These are phyloP conservation scores for Priceomyces fermenticarens DNA, from an alignment of 805 yeast genomes.

Conservation along the genomic window DNA sequence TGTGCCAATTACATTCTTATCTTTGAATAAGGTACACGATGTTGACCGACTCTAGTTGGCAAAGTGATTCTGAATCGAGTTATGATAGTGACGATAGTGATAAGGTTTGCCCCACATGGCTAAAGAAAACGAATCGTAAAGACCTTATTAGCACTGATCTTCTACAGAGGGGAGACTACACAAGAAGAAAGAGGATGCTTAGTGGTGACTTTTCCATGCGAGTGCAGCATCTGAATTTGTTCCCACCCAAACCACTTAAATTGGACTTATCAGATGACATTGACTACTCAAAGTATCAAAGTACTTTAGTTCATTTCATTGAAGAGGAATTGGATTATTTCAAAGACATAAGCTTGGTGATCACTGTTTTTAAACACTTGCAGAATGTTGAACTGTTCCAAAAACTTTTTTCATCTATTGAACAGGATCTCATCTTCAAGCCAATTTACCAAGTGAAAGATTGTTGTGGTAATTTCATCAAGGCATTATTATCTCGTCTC, in stretches of 20 bases:
- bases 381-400: constrained; percentile 22
- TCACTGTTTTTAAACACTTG: constrained; percentile 29
- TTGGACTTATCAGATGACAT: constrained; percentile 14
- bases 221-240: too few species aligned
- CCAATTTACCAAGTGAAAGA: constrained; percentile 39
- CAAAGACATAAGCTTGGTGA: constrained; percentile 22
- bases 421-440: constrained; percentile 41
- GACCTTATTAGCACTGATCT: too few species aligned
- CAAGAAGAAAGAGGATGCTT: too few species aligned
- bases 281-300: background rate
- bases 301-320: constrained; percentile 21
- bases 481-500: constrained; percentile 6
- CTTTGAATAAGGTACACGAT: too few species aligned
- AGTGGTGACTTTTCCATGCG: too few species aligned
- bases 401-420: constrained; percentile 28
- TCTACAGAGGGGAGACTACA: too few species aligned
- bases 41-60: too few species aligned
- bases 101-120: constrained; percentile 8
- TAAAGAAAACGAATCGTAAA: constrained; percentile 1
- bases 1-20: too few species aligned
- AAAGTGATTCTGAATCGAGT: too few species aligned
- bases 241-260: constrained; percentile 23
- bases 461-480: constrained; percentile 15
- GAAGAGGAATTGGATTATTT: constrained; percentile 32
- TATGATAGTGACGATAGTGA: constrained; percentile 2